Evolutionary conservation across 1,284 basidiomycete species (phyloP), one percentile per base, ranked within the genome.

Genomic region (Rhodotorula sp.): DNA sequence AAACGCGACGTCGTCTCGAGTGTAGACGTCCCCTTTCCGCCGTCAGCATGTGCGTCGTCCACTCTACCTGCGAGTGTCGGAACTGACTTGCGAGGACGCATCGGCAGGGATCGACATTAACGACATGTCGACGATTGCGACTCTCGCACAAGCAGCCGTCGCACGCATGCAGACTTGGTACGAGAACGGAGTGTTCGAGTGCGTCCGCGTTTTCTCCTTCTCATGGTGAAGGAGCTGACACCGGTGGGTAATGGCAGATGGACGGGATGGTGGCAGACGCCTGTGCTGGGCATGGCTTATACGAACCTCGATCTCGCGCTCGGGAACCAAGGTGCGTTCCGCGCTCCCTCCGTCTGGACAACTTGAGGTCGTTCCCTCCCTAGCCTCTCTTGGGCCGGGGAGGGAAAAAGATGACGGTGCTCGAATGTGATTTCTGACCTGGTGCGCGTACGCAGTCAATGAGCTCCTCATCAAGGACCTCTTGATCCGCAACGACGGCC

Each of bases 131-230:
- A 64, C 69, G 4, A 63, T 73, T 63, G 69, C 69, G 10, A 47
- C 62, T 2, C 56, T 73, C 26, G 59, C 69, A 1, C 63, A 71
- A 31, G 68, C 71, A 13, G 69, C 67, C 1, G 69, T 68, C 16
- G 63, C 65, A 18, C 56, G 71, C 26, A 73, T 73, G 71, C 69
- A 70, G 65, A 73, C 71, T 16, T 73, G 71, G 71, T 71, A 71
- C 67, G 65, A 68, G 50, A 61, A 64, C 31, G 70, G 67, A 26
- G 53, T 68, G 15, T 71, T 65, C 60, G 67, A 71, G 70, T 71
- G 60, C 57, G 70, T 59, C 26, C 26, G 15, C 16, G 20, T 26
- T 22, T 5, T 40, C 4, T 47, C 20, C 30, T 15, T 37, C 4
- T 22, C 48, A 11, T 4, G 6, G 3, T 4, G 13, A 2, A 31